Conservation (phyloP, 2,329 filamentous ascomycete species). For the Monosporascus sp. region DNA sequence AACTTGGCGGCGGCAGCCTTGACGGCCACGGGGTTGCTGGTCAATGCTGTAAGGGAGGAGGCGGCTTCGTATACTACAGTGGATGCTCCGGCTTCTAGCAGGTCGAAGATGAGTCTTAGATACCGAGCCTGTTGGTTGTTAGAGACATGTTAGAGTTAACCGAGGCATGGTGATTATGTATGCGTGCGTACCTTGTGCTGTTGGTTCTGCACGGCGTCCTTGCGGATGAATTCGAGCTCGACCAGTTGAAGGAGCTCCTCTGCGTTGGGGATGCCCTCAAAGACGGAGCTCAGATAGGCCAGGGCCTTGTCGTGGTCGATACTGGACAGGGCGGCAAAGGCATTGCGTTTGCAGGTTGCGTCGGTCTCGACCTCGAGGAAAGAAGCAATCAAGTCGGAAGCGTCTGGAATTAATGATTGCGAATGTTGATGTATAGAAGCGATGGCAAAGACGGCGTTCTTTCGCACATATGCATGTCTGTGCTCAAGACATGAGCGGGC, state of each 20-base stretch:
- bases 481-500: constrained; percentile 90
- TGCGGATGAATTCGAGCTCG: constrained; percentile 94
- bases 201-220: constrained; percentile 90
- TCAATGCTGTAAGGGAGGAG: constrained; percentile 87
- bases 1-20: constrained; percentile 95
- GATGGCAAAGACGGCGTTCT: constrained; percentile 94
- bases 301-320: constrained; percentile 94
- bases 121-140: constrained; percentile 65
- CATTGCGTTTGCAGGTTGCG: constrained; percentile 95
- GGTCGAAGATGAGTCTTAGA: constrained; percentile 89
- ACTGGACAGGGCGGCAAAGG: constrained; percentile 82
- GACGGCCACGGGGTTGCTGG: constrained; percentile 93
- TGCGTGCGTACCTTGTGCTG: constrained; percentile 72
- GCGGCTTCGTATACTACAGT: constrained; percentile 98
- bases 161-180: background rate
- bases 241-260: constrained; percentile 91
- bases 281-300: constrained; percentile 79
- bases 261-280: constrained; percentile 89
- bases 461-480: constrained; percentile 94
- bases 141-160: constrained; percentile 12
- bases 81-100: constrained; percentile 85
- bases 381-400: constrained; percentile 80
- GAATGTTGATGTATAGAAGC: constrained; percentile 89
- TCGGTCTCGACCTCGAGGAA: constrained; percentile 92
- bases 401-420: constrained; percentile 88